Percentiles rank a stretch among this genome's conserved stretches.
phyloP scores from a whole-genome alignment of 208 protist species.

The Acanthamoeba royreba region DNA sequence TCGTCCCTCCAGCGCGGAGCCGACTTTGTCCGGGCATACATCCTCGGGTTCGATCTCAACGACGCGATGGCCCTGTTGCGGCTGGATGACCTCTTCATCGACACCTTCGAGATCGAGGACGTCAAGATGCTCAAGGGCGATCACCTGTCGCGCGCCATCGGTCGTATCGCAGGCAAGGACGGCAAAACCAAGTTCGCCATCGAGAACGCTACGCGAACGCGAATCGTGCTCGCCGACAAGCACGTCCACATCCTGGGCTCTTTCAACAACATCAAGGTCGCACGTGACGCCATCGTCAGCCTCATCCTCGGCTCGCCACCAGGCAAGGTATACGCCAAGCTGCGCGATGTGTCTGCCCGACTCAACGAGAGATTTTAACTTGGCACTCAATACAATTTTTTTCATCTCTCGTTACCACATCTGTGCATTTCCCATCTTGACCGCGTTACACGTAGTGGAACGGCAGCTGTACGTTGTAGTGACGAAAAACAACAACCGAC shows the following conservation, averaged over 20 bases:
- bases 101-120: constrained; percentile 99
- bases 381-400: background rate
- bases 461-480: too few relatives aligned
- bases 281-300: constrained; percentile 94
- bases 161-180: constrained; percentile 97
- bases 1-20: constrained; percentile 93
- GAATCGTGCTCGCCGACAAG: constrained; percentile 98
- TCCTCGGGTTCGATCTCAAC: constrained; percentile 91
- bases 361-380: constrained; percentile 84
- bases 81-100: constrained; percentile 99
- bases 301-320: constrained; percentile 96
- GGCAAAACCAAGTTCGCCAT: constrained; percentile 99
- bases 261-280: constrained; percentile 96
- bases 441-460: too few relatives aligned
- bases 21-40: constrained; percentile 98
- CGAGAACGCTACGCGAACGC: constrained; percentile 98
- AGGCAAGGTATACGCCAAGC: constrained; percentile 96
- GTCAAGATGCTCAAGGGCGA: constrained; percentile 90
- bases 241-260: constrained; percentile 98
- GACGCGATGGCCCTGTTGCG: constrained; percentile 98
- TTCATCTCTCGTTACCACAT: too few relatives aligned
- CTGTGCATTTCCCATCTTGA: too few relatives aligned
- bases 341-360: constrained; percentile 91
- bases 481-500: too few relatives aligned
- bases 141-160: constrained; percentile 95